These are phyloP conservation scores for Phyllosticta citriasiana DNA, from an alignment of 2,329 filamentous ascomycete genomes.

Conservation along the genomic window DNA sequence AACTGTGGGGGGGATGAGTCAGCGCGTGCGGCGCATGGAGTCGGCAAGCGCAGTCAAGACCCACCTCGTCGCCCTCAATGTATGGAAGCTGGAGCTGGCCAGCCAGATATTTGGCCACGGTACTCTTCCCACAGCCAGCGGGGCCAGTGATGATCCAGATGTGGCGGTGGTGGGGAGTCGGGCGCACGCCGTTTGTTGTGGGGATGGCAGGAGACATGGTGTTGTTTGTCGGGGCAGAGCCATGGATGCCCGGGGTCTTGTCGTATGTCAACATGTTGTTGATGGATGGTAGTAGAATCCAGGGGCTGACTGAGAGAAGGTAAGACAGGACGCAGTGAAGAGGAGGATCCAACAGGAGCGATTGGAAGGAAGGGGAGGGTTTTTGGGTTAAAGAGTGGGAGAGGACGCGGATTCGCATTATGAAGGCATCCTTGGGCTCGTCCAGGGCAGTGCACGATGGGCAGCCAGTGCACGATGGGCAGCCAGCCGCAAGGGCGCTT, in stretches of 20 bases:
- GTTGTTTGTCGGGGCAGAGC: conserved; percentile 5
- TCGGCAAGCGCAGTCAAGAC: conserved; percentile 12
- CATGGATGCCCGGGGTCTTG: conserved; percentile 8
- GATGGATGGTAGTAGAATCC: background rate
- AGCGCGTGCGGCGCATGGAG: background rate
- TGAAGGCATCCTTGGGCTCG: background rate
- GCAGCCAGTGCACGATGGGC: background rate
- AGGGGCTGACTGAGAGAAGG: background rate
- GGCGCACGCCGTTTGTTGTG: conserved; percentile 1
- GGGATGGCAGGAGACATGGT: conserved; percentile 5
- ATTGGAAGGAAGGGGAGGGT: conserved; percentile 1
- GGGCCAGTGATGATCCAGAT: conserved; percentile 45
- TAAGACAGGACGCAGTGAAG: background rate
- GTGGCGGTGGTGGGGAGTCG: conserved; percentile 32
- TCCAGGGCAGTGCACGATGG: conserved; percentile 2
- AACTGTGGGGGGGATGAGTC: conserved; percentile 24
- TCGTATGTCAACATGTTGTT: conserved; percentile 14
- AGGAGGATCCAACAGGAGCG: background rate
- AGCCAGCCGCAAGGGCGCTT: conserved; percentile 8
- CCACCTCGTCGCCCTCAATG: conserved; percentile 43
- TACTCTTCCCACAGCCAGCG: conserved; percentile 45
- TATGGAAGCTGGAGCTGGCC: conserved; percentile 35
- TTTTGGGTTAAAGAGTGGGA: conserved; percentile 6
- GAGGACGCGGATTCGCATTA: background rate
- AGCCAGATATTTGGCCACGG: conserved; percentile 38